Conservation (phyloP, 2,329 filamentous ascomycete species). For the Phialocephala subalpina region DNA sequence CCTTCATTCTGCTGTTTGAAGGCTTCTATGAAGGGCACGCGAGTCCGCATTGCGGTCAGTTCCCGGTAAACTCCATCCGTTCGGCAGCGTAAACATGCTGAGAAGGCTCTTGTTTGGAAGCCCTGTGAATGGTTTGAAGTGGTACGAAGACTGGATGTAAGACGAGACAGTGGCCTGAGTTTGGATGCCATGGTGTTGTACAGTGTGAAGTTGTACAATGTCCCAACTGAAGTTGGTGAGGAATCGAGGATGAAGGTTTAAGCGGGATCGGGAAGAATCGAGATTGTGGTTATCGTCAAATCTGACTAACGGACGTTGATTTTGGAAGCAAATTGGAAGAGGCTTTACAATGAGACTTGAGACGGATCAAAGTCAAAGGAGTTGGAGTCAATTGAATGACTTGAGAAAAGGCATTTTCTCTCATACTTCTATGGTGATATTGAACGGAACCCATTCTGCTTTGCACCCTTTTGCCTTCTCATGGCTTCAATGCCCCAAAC, state of each 20-base stretch:
- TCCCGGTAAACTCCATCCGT: constrained; percentile 66
- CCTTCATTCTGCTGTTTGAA: constrained; percentile 57
- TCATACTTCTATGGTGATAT: too few relatives aligned
- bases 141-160: not conserved
- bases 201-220: not conserved
- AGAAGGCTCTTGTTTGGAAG: constrained; percentile 32
- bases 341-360: not conserved
- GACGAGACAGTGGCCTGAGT: constrained; percentile 10
- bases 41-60: constrained; percentile 65
- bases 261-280: not conserved
- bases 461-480: too few relatives aligned
- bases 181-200: constrained; percentile 27
- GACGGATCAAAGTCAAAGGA: not conserved
- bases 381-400: not conserved
- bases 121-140: not conserved
- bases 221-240: constrained; percentile 1
- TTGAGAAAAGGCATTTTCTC: too few relatives aligned
- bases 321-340: not conserved
- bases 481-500: too few relatives aligned
- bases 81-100: constrained; percentile 24
- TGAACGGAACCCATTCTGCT: too few relatives aligned
- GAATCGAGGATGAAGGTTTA: not conserved
- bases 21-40: constrained; percentile 75
- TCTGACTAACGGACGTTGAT: constrained; percentile 12
- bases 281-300: constrained; percentile 13